Conservation (phyloP, 768 basidiomycete species). For the Amanita muscaria region DNA sequence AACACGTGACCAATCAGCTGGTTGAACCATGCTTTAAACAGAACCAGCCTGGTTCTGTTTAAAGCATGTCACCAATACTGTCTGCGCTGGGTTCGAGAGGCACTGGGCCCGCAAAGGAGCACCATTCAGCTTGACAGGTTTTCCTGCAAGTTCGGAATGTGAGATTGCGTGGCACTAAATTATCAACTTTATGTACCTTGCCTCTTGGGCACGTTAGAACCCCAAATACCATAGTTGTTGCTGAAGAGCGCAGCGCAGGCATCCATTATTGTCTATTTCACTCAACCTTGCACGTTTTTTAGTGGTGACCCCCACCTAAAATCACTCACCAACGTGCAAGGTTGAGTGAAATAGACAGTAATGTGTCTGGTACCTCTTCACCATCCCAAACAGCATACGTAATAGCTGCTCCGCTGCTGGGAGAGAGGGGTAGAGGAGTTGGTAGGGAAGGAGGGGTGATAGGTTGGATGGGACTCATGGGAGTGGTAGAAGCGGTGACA, state of each 20-base stretch:
- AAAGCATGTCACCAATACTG: not conserved
- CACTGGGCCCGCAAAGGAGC: not conserved
- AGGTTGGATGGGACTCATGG: too few relatives aligned
- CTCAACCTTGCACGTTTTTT: too few relatives aligned
- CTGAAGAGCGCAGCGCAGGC: conserved; percentile 23
- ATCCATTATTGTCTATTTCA: not conserved
- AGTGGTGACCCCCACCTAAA: too few relatives aligned
- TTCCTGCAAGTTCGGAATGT: too few relatives aligned
- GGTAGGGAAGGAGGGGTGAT: too few relatives aligned
- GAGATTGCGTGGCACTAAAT: not conserved
- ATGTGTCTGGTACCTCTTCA: too few relatives aligned
- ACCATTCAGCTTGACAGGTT: not conserved
- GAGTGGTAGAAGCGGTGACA: too few relatives aligned
- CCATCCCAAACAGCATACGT: too few relatives aligned
- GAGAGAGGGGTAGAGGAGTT: too few relatives aligned
- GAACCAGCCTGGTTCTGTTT: conserved; percentile 10
- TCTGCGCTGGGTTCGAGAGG: not conserved
- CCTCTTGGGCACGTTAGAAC: conserved; percentile 6
- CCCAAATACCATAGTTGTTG: conserved; percentile 24
- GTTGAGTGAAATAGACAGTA: too few relatives aligned
- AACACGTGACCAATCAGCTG: conserved; percentile 23
- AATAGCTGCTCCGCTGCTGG: too few relatives aligned
- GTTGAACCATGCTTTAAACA: conserved; percentile 11
- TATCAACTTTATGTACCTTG: conserved; percentile 6
- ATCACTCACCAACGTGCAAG: too few relatives aligned